Evolutionary conservation across 352 stramenopile genomes (phyloP).

Genomic region (Globisporangium camurandrum): DNA sequence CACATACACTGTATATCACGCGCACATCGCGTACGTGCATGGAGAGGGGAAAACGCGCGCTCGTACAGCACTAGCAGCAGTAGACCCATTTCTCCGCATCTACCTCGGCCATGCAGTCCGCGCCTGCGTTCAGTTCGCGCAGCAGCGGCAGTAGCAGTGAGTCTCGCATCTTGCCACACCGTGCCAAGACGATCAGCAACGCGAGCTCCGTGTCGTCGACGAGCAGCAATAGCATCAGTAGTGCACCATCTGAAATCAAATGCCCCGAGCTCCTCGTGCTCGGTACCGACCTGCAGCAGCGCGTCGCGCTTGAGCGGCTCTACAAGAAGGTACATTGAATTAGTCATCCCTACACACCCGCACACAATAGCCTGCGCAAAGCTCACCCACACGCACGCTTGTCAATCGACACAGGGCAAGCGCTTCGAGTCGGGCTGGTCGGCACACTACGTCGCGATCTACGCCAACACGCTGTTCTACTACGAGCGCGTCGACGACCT

Average conservation of each 20-base stretch:
- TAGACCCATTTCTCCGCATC: too few relatives aligned
- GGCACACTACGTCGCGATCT: conserved; percentile 47
- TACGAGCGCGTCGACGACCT: conserved; percentile 45
- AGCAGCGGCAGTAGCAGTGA: conserved; percentile 4
- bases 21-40: too few relatives aligned
- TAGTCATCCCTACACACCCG: background rate
- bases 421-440: conserved; percentile 62
- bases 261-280: conserved; percentile 47
- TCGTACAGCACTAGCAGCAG: background rate
- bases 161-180: background rate
- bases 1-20: too few relatives aligned
- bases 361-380: background rate
- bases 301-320: conserved; percentile 30
- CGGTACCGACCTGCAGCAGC: conserved; percentile 35
- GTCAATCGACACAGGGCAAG: conserved; percentile 22
- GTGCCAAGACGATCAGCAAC: conserved; percentile 9
- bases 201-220: conserved; percentile 6
- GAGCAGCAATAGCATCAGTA: background rate
- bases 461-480: conserved; percentile 58
- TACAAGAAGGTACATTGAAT: conserved; percentile 33
- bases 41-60: too few relatives aligned
- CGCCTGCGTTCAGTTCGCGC: background rate
- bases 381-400: background rate
- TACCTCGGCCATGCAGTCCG: background rate
- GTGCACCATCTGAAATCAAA: too few relatives aligned